phyloP scores from a whole-genome alignment of 2,329 filamentous ascomycete genomes.

The Drechslerella coelobrocha region DNA sequence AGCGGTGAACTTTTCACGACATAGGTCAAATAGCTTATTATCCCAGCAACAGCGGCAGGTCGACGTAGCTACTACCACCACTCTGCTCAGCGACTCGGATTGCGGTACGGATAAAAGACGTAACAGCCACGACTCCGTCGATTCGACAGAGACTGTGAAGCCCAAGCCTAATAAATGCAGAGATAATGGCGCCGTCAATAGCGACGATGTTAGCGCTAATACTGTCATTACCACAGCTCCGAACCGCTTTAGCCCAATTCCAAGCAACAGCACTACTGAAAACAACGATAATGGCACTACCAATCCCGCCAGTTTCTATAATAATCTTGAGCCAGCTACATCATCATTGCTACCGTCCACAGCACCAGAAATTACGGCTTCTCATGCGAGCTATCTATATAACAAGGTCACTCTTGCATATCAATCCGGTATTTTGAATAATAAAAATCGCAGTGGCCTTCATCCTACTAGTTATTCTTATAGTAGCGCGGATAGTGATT shows the following conservation, averaged over 20 bases:
- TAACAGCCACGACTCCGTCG: neutral
- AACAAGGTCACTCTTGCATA: neutral
- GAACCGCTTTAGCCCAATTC: too few species aligned
- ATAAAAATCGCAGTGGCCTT: neutral
- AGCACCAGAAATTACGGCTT: neutral
- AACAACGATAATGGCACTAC: too few species aligned
- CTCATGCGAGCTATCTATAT: too few species aligned
- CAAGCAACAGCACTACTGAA: too few species aligned
- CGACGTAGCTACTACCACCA: neutral
- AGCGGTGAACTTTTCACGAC: neutral
- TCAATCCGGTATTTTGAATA: neutral
- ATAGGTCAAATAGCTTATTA: too few species aligned
- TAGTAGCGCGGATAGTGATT: neutral
- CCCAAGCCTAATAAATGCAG: neutral
- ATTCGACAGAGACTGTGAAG: neutral
- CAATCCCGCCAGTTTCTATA: too few species aligned
- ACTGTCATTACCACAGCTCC: neutral
- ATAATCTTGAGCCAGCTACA: too few species aligned
- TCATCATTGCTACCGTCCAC: neutral
- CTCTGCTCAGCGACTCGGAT: neutral
- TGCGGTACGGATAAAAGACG: neutral
- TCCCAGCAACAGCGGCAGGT: neutral
- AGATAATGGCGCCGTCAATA: neutral
- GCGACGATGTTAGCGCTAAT: neutral
- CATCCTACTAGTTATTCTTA: slow-evolving; percentile 12